A percentile compares a stretch with the other conserved stretches of the same genome.
Evolutionary conservation across 495 filamentous ascomycete species (phyloP).

Genomic region (Podospora pseudopauciseta): DNA sequence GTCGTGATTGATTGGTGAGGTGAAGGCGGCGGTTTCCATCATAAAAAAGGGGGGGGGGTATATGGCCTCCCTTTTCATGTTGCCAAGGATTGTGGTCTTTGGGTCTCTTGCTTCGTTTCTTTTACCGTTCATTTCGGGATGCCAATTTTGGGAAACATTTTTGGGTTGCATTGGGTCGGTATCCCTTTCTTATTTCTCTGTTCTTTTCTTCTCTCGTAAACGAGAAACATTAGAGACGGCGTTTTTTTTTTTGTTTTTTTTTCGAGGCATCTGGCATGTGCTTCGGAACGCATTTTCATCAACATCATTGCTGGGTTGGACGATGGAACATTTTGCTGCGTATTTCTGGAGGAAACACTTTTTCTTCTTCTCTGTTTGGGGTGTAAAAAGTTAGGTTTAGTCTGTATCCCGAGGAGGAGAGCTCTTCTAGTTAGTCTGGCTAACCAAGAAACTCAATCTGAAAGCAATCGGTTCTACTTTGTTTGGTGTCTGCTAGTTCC

Average conservation of each 20-base stretch:
- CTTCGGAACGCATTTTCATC: background rate
- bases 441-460: background rate
- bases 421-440: background rate
- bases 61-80: too few species aligned
- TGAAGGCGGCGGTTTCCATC: background rate
- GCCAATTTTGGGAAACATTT: background rate
- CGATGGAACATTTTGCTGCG: background rate
- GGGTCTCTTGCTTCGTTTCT: background rate
- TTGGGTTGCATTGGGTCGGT: background rate
- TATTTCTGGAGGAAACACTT: conserved; percentile 1
- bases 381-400: background rate
- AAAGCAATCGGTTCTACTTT: background rate
- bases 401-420: background rate
- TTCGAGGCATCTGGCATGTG: background rate
- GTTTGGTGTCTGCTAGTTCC: background rate
- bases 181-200: background rate
- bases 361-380: conserved; percentile 6
- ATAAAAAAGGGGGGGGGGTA: too few species aligned
- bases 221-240: background rate
- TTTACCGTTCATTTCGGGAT: background rate
- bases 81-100: too few species aligned
- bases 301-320: background rate
- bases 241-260: background rate
- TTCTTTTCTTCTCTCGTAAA: background rate
- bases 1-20: background rate